Evolutionary conservation across 148 eudicot species (phyloP).

Genomic region (Spergularia bocconei): DNA sequence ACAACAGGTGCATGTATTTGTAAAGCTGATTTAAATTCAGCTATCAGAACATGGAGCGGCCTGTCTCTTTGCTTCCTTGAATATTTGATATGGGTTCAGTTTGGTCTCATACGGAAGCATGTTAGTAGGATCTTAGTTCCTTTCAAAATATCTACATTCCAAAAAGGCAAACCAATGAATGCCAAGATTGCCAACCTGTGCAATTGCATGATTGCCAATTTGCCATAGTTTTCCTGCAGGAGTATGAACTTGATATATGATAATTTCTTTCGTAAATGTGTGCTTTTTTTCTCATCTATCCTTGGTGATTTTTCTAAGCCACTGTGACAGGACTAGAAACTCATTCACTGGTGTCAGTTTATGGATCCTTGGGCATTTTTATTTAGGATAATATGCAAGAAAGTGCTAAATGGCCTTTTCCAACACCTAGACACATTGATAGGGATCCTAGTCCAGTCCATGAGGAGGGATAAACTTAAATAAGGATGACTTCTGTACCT

Average conservation of each 20-base stretch:
- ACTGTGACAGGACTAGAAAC: background rate
- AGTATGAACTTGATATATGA: no score
- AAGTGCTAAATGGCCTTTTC: no score
- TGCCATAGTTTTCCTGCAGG: no score
- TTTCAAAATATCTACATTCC: background rate
- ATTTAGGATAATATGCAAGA: background rate
- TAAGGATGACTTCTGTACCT: no score
- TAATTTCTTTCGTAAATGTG: no score
- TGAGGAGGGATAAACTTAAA: background rate
- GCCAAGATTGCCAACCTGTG: background rate
- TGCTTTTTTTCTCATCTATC: no score
- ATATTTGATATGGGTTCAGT: background rate
- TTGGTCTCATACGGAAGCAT: background rate
- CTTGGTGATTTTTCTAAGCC: no score
- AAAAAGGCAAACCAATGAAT: background rate
- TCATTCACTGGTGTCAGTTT: background rate
- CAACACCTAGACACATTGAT: background rate
- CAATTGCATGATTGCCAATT: background rate
- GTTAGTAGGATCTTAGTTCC: background rate
- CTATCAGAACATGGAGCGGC: background rate
- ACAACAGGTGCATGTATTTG: background rate
- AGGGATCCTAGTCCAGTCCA: background rate
- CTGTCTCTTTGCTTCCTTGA: background rate
- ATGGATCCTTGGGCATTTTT: background rate
- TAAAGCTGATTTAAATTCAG: background rate